Conservation (phyloP, 768 basidiomycete species). For the Leccinum obscurum region DNA sequence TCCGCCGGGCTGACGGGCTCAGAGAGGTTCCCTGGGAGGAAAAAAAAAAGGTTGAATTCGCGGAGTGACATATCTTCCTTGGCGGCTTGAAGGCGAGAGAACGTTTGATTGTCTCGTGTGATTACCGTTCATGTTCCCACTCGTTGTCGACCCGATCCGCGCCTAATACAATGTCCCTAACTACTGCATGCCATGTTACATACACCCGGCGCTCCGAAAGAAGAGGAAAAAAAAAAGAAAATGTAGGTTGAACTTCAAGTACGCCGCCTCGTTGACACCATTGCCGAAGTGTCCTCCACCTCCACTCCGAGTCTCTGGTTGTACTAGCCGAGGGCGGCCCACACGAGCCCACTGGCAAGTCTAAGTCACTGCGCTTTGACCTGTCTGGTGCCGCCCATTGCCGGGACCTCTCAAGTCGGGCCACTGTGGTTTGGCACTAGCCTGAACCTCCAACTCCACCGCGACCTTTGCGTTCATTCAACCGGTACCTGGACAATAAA, state of each 20-base stretch:
- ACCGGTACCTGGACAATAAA: constrained; percentile 16
- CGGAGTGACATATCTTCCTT: constrained; percentile 8
- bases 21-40: constrained; percentile 14
- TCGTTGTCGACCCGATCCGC: background rate
- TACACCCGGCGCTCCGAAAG: background rate
- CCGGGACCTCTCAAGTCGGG: background rate
- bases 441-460: constrained; percentile 6
- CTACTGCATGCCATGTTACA: background rate
- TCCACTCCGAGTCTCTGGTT: background rate
- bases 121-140: constrained; percentile 10
- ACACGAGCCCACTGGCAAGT: background rate
- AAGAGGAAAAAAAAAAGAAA: background rate
- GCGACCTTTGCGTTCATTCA: constrained; percentile 1
- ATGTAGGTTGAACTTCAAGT: constrained; percentile 3
- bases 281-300: background rate
- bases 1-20: constrained; percentile 8
- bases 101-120: background rate
- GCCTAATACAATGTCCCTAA: background rate
- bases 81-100: background rate
- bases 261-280: background rate
- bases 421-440: background rate
- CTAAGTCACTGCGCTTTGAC: background rate
- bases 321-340: background rate
- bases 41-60: background rate
- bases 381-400: background rate